These are phyloP conservation scores for Cladorrhinum sp. DNA, from an alignment of 2,329 filamentous ascomycete genomes.

Conservation along the genomic window DNA sequence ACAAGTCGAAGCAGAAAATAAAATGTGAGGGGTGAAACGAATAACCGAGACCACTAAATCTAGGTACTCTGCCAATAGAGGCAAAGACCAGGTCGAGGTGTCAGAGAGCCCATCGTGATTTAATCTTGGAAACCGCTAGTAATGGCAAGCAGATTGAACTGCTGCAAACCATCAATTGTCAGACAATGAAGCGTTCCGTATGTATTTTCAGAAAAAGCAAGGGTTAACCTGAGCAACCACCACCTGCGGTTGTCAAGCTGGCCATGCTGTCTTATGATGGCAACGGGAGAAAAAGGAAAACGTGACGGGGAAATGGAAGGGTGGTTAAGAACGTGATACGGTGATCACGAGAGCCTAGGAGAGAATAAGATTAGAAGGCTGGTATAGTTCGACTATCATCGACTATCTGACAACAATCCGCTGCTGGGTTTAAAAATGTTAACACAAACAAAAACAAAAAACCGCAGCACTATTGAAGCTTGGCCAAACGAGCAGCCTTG, in stretches of 20 bases:
- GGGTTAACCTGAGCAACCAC: not conserved
- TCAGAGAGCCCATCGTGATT: constrained; percentile 58
- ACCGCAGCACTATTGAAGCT: constrained; percentile 36
- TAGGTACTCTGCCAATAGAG: constrained; percentile 22
- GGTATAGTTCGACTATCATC: constrained; percentile 23
- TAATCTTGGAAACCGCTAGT: constrained; percentile 56
- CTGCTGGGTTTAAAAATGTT: constrained; percentile 15
- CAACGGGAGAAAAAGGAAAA: not conserved
- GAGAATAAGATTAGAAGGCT: constrained; percentile 4
- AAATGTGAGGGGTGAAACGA: constrained; percentile 64
- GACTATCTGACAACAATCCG: constrained; percentile 23
- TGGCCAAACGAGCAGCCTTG: constrained; percentile 64
- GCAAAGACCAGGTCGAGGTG: constrained; percentile 38
- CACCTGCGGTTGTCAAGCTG: constrained; percentile 6
- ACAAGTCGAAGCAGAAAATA: not conserved
- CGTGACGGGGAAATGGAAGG: not conserved
- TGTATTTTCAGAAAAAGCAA: not conserved
- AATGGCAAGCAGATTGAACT: constrained; percentile 51
- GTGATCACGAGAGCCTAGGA: constrained; percentile 9
- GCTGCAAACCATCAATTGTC: constrained; percentile 55
- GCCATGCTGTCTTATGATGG: not conserved
- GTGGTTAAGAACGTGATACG: constrained; percentile 5
- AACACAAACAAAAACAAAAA: constrained; percentile 22
- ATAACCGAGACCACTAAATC: constrained; percentile 51
- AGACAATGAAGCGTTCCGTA: constrained; percentile 45